These are phyloP conservation scores for Melampsora larici-populina DNA, from an alignment of 1,284 basidiomycete species.

Conservation along the genomic window DNA sequence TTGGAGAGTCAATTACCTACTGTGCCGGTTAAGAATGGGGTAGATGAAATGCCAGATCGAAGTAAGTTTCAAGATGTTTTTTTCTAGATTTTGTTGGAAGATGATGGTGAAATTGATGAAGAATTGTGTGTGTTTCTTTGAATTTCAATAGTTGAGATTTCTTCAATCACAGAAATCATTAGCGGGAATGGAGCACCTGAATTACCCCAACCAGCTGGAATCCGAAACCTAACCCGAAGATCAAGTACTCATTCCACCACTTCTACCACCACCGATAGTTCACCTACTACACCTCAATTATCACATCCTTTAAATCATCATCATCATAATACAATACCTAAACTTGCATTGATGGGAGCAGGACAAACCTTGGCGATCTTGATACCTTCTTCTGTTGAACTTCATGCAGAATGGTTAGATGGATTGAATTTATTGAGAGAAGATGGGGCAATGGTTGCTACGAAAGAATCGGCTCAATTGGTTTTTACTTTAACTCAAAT, in stretches of 20 bases:
- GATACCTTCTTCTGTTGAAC: conserved; percentile 75
- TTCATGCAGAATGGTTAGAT: conserved; percentile 95
- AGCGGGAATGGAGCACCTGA: conserved; percentile 18
- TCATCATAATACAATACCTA: background rate
- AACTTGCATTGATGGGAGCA: conserved; percentile 59
- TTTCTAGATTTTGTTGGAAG: conserved; percentile 44
- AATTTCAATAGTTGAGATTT: conserved; percentile 29
- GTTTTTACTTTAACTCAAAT: conserved; percentile 80
- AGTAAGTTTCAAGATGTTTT: conserved; percentile 55
- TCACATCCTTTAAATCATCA: background rate
- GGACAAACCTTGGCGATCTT: conserved; percentile 71
- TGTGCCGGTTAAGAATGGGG: conserved; percentile 69
- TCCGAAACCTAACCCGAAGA: background rate
- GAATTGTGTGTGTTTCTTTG: background rate
- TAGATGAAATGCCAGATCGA: conserved; percentile 79
- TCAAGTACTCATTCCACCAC: background rate
- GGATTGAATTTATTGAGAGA: conserved; percentile 76
- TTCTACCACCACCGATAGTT: background rate
- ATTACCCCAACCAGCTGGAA: background rate
- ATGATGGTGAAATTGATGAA: conserved; percentile 29
- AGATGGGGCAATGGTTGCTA: conserved; percentile 74
- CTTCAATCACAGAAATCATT: conserved; percentile 28
- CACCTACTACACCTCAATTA: background rate
- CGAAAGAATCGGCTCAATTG: conserved; percentile 77
- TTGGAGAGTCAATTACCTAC: conserved; percentile 69